Evolutionary conservation across 345 rosid species (phyloP).

Genomic region (Trapa bicornis): DNA sequence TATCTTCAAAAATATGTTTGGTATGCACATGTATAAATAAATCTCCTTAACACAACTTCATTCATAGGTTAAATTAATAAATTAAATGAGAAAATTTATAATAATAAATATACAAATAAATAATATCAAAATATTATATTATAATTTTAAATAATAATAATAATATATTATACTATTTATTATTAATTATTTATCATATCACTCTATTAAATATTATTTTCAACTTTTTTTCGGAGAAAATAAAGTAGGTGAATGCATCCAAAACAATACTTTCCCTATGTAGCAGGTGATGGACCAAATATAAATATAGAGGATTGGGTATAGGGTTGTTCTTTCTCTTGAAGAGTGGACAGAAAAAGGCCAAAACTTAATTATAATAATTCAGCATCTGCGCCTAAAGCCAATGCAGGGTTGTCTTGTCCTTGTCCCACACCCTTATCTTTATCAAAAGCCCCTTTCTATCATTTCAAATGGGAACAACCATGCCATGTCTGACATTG

Average conservation of each 20-base stretch:
- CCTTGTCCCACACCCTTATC: neutral
- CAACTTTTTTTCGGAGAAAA: neutral
- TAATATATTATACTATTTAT: no score
- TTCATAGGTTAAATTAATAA: no score
- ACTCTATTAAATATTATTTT: neutral
- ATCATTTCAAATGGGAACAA: neutral
- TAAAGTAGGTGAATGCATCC: neutral
- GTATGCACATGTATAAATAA: no score
- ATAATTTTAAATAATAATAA: no score
- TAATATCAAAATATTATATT: no score
- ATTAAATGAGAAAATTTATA: no score
- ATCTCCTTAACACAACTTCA: no score
- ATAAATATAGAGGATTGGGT: neutral
- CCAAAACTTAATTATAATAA: neutral
- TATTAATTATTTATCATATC: neutral
- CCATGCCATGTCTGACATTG: neutral
- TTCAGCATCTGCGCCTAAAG: neutral
- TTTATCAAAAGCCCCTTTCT: neutral
- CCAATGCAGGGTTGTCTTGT: neutral
- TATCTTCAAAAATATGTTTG: no score
- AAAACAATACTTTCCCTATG: neutral
- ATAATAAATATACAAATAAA: no score
- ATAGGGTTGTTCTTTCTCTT: neutral
- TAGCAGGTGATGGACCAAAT: slow-evolving; percentile 1
- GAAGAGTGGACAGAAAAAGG: neutral